These are phyloP conservation scores for Iberis pinnata DNA, from an alignment of 345 rosid genomes.

Conservation along the genomic window DNA sequence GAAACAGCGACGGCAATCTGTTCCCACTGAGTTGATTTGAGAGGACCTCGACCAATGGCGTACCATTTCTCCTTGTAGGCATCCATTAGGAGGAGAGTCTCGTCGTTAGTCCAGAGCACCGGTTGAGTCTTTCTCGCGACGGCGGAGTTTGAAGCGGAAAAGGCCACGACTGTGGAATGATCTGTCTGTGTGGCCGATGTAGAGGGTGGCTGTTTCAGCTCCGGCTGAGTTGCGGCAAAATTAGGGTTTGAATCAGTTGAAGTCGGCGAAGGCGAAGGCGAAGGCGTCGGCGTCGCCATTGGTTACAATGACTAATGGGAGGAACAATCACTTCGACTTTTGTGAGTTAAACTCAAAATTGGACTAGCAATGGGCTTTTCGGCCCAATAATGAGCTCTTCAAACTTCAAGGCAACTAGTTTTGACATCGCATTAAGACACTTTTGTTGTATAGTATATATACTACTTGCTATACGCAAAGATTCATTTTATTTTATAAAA, in stretches of 20 bases:
- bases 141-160: slow-evolving; percentile 19
- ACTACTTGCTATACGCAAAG: too few relatives aligned
- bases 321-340: too few relatives aligned
- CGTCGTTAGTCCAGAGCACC: slow-evolving; percentile 61
- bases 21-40: slow-evolving; percentile 67
- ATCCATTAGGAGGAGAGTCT: slow-evolving; percentile 56
- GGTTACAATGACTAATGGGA: neutral
- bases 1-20: slow-evolving; percentile 60
- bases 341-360: too few relatives aligned
- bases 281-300: slow-evolving; percentile 29
- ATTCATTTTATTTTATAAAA: too few relatives aligned
- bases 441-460: too few relatives aligned
- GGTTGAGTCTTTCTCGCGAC: slow-evolving; percentile 46
- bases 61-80: slow-evolving; percentile 66
- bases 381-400: too few relatives aligned
- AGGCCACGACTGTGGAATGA: slow-evolving; percentile 20
- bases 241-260: slow-evolving; percentile 31
- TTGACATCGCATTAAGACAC: too few relatives aligned
- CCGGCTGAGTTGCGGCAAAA: slow-evolving; percentile 23
- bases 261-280: neutral
- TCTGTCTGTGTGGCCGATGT: slow-evolving; percentile 9
- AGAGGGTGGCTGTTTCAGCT: neutral
- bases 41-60: slow-evolving; percentile 53
- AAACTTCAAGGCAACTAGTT: too few relatives aligned
- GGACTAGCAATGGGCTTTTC: too few relatives aligned